Conservation (phyloP, 441 rosid genomes). For the Mallotus japonicus region DNA sequence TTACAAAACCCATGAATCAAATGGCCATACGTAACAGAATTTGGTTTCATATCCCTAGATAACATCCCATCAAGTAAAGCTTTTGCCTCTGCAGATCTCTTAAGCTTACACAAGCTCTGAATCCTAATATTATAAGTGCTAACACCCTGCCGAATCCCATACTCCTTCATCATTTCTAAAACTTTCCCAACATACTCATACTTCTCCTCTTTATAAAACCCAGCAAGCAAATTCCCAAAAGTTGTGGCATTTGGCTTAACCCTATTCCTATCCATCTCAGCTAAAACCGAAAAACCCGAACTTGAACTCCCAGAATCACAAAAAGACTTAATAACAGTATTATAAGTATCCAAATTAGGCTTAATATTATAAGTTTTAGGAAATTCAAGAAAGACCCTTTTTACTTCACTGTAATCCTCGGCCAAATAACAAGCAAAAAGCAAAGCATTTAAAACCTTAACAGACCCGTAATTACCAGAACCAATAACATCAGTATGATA, state of each 20-base stretch:
- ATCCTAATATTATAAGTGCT: conserved; percentile 59
- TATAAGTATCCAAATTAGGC: conserved; percentile 63
- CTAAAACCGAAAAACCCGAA: conserved; percentile 56
- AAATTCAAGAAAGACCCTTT: conserved; percentile 58
- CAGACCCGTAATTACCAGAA: conserved; percentile 33
- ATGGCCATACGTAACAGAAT: conserved; percentile 43
- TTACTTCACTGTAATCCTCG: conserved; percentile 50
- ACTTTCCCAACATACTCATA: conserved; percentile 65
- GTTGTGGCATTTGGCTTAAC: conserved; percentile 45
- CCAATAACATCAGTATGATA: conserved; percentile 39
- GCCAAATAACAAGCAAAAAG: conserved; percentile 60
- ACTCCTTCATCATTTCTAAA: conserved; percentile 54
- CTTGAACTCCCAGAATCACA: conserved; percentile 60
- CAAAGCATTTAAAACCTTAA: conserved; percentile 56
- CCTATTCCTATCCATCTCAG: conserved; percentile 70
- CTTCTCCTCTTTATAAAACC: conserved; percentile 70
- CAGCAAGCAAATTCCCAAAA: conserved; percentile 55
- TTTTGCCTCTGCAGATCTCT: conserved; percentile 55
- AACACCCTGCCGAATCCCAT: conserved; percentile 38
- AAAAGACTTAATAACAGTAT: conserved; percentile 58
- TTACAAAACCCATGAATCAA: conserved; percentile 77
- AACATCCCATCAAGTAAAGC: conserved; percentile 58
- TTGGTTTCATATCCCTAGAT: conserved; percentile 47
- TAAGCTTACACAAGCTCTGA: conserved; percentile 58
- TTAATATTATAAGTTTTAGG: conserved; percentile 49